These are phyloP conservation scores for Akanthomyces uredinophilus DNA, from an alignment of 2,329 filamentous ascomycete species.

Conservation along the genomic window DNA sequence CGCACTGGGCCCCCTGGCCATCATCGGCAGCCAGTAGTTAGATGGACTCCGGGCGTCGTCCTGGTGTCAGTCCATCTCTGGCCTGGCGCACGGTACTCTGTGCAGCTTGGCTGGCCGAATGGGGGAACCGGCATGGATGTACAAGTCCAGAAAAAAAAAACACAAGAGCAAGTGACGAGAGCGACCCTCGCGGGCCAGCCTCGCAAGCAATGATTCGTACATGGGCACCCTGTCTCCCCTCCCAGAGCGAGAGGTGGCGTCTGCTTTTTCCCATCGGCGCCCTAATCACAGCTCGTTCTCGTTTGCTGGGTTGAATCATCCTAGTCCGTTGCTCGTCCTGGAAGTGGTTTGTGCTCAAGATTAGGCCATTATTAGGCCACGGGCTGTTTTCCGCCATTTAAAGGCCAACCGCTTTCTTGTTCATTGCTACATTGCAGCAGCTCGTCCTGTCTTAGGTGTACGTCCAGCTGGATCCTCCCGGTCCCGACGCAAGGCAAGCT, in stretches of 20 bases:
- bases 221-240: constrained; percentile 1
- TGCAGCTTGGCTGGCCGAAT: constrained; percentile 1
- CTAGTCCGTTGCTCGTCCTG: neutral
- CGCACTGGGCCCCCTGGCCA: constrained; percentile 1
- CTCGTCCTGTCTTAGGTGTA: constrained; percentile 7
- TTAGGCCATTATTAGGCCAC: neutral
- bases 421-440: constrained; percentile 3
- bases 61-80: neutral
- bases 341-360: constrained; percentile 8
- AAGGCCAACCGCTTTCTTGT: constrained; percentile 4
- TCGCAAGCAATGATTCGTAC: constrained; percentile 9
- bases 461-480: constrained; percentile 9
- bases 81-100: neutral
- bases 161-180: neutral
- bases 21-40: neutral
- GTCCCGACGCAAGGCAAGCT: constrained; percentile 9
- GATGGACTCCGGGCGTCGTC: neutral
- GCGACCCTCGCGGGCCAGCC: neutral
- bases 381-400: neutral
- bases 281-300: neutral
- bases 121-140: neutral
- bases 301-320: constrained; percentile 1
- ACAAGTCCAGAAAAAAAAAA: neutral
- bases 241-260: constrained; percentile 1
- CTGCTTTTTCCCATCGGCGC: neutral